A percentile compares a stretch with the other conserved stretches of the same genome.
phyloP scores from a whole-genome alignment of 225 moss, liverwort and hornwort genomes.

The Antitrichia curtipendula region DNA sequence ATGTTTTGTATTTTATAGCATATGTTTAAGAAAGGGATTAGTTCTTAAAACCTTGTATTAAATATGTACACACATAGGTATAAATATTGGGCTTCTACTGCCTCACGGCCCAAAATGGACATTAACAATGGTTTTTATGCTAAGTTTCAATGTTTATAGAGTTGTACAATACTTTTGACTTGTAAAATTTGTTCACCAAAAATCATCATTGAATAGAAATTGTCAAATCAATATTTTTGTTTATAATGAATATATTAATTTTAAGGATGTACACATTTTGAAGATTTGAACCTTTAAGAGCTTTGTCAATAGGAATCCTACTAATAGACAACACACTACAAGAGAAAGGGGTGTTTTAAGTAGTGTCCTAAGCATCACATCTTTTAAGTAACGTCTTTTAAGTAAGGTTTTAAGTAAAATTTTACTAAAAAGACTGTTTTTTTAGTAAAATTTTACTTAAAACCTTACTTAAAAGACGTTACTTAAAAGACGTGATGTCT shows the following conservation, averaged over 20 bases:
- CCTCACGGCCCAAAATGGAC: accelerated
- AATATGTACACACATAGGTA: neutral
- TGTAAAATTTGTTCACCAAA: neutral
- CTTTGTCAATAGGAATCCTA: neutral
- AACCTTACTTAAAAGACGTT: too few species aligned
- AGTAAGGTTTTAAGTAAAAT: too few species aligned
- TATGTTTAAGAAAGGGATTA: neutral
- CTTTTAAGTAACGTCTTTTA: too few species aligned
- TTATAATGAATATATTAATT: neutral
- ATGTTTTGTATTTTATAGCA: neutral
- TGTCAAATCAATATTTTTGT: neutral
- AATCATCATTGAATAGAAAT: neutral
- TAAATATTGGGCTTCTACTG: neutral
- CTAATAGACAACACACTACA: neutral
- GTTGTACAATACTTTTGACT: neutral
- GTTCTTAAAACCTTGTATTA: neutral
- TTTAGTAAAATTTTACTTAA: too few species aligned
- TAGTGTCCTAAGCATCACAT: too few species aligned
- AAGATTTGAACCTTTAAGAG: neutral
- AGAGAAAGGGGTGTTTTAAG: too few species aligned
- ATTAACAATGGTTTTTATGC: neutral
- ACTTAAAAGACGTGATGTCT: too few species aligned
- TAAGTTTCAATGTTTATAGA: neutral
- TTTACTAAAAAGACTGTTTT: too few species aligned
- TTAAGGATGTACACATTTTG: neutral